A percentile compares a stretch with the other conserved stretches of the same genome.
Conservation (phyloP, 2,329 filamentous ascomycete genomes). For the Monilinia vaccinii-corymbosi region DNA sequence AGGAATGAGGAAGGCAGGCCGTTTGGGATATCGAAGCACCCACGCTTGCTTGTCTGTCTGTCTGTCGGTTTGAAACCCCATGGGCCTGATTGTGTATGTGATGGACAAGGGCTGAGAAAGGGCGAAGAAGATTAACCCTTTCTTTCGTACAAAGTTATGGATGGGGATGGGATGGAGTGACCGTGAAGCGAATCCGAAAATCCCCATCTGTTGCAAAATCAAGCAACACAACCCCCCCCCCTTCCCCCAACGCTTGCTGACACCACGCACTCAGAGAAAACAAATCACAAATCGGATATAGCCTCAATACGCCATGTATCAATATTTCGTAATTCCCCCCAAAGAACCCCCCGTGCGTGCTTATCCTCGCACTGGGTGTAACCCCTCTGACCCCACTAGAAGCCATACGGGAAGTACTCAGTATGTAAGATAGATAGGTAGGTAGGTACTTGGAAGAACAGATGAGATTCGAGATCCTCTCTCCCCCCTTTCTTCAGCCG, state of each 20-base stretch:
- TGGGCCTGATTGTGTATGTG: too few species aligned
- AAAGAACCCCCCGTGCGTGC: not conserved
- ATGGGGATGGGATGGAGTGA: not conserved
- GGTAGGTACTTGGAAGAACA: too few species aligned
- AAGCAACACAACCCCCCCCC: not conserved
- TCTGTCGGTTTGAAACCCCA: not conserved
- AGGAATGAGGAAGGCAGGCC: not conserved
- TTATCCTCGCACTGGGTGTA: not conserved
- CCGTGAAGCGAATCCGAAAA: not conserved
- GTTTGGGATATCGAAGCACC: constrained; percentile 7
- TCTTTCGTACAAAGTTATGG: not conserved
- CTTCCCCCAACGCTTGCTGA: not conserved
- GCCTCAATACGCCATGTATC: constrained; percentile 8
- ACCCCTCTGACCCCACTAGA: not conserved
- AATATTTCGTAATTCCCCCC: constrained; percentile 6
- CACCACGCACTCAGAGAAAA: not conserved
- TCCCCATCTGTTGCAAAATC: not conserved
- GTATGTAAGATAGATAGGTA: too few species aligned
- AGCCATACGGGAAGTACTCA: not conserved
- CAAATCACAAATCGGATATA: constrained; percentile 3
- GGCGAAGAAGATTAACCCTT: not conserved
- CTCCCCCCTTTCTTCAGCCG: too few species aligned
- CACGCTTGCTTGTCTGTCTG: constrained; percentile 1
- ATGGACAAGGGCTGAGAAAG: not conserved
- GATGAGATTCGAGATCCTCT: too few species aligned